Evolutionary conservation across 345 rosid species (phyloP).

Genomic region (Trapa bicornis): DNA sequence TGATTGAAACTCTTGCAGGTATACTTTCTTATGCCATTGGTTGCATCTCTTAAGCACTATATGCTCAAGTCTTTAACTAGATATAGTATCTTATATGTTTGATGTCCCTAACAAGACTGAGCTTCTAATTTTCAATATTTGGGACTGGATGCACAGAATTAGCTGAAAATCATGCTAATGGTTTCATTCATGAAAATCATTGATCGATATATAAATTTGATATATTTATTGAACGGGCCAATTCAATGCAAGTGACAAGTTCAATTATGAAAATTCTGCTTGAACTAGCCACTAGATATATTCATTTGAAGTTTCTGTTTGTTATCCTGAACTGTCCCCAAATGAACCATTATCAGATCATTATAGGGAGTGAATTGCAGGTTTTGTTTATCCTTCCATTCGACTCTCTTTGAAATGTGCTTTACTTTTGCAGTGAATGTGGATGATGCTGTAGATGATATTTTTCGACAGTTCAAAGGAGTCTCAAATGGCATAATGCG

Average conservation of each 20-base stretch:
- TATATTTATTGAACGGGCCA: not conserved
- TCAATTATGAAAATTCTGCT: not conserved
- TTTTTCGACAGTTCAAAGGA: constrained; percentile 83
- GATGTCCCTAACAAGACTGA: too few relatives aligned
- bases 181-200: not conserved
- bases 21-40: constrained; percentile 11
- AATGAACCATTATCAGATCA: not conserved
- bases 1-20: constrained; percentile 92
- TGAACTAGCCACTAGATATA: not conserved
- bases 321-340: not conserved
- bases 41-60: not conserved
- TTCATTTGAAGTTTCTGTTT: not conserved
- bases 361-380: not conserved
- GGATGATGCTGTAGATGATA: constrained; percentile 95
- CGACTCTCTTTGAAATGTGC: not conserved
- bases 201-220: not conserved
- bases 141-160: not conserved
- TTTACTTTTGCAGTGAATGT: constrained; percentile 57
- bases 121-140: too few relatives aligned
- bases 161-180: not conserved
- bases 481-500: constrained; percentile 84
- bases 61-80: not conserved
- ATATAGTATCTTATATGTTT: not conserved
- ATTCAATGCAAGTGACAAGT: not conserved
- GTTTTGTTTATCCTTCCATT: constrained; percentile 1